Conservation (phyloP, 768 basidiomycete species). For the Tulasnella sp. region DNA sequence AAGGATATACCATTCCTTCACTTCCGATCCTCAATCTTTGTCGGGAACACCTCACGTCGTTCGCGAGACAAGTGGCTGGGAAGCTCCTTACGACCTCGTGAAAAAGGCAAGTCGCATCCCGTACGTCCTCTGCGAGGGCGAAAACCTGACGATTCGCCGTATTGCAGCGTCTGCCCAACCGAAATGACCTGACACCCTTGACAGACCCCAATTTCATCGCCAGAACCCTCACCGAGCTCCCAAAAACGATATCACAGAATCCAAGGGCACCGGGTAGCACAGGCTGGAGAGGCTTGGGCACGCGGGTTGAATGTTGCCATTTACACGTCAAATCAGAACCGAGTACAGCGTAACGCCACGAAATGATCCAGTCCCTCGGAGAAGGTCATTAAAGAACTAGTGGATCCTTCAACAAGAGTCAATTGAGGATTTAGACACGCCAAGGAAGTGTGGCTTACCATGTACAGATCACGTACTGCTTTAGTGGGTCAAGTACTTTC, state of each 20-base stretch:
- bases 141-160: not conserved
- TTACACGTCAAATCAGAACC: not conserved
- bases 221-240: slow-evolving; percentile 38
- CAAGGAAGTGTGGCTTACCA: no score
- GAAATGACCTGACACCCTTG: slow-evolving; percentile 74
- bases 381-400: no score
- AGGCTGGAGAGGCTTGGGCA: slow-evolving; percentile 73
- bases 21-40: slow-evolving; percentile 18
- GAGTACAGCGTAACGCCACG: not conserved
- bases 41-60: slow-evolving; percentile 50
- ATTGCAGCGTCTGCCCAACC: slow-evolving; percentile 48
- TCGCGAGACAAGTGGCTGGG: slow-evolving; percentile 79
- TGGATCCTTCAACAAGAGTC: no score
- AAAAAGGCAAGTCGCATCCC: slow-evolving; percentile 41
- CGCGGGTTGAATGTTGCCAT: slow-evolving; percentile 35
- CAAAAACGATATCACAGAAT: slow-evolving; percentile 44
- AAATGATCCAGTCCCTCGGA: no score
- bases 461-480: no score
- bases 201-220: slow-evolving; percentile 79
- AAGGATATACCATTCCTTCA: slow-evolving; percentile 76
- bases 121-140: not conserved
- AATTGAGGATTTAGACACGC: no score
- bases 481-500: slow-evolving; percentile 69
- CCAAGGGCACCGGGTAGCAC: slow-evolving; percentile 59
- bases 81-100: slow-evolving; percentile 73